These are phyloP conservation scores for Citrullus mucosospermus DNA, from an alignment of 306 rosid species.

Conservation along the genomic window DNA sequence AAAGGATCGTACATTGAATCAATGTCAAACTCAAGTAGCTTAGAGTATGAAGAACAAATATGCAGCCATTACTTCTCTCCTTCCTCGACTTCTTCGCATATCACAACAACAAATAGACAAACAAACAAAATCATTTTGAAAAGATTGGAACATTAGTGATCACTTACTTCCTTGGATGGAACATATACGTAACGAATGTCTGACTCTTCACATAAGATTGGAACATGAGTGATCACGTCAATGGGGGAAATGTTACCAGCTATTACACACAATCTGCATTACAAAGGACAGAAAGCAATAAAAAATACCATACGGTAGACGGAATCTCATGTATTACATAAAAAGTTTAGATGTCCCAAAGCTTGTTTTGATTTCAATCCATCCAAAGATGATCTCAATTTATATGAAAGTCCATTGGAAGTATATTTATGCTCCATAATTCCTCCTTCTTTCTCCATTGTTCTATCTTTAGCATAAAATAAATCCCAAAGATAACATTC, in stretches of 20 bases:
- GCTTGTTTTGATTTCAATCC: background rate
- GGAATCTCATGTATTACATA: background rate
- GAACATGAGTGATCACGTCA: slow-evolving; percentile 90
- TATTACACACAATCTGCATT: slow-evolving; percentile 70
- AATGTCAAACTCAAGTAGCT: background rate
- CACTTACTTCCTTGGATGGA: slow-evolving; percentile 73
- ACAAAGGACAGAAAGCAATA: background rate
- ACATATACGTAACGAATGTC: slow-evolving; percentile 75
- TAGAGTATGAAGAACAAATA: background rate
- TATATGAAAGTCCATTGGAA: no score
- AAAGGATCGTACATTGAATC: background rate
- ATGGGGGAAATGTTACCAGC: slow-evolving; percentile 94
- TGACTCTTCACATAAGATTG: slow-evolving; percentile 74
- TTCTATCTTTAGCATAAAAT: background rate
- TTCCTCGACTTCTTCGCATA: background rate
- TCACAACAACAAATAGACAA: background rate
- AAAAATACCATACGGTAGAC: background rate
- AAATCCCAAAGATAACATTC: background rate
- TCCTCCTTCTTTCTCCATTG: background rate
- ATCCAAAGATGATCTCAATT: no score
- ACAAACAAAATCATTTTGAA: background rate
- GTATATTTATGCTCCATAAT: background rate
- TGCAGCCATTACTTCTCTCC: background rate
- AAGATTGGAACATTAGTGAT: background rate
- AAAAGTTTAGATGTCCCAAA: background rate